phyloP scores from a whole-genome alignment of 257 asterid genomes.

The Solanum okadae region DNA sequence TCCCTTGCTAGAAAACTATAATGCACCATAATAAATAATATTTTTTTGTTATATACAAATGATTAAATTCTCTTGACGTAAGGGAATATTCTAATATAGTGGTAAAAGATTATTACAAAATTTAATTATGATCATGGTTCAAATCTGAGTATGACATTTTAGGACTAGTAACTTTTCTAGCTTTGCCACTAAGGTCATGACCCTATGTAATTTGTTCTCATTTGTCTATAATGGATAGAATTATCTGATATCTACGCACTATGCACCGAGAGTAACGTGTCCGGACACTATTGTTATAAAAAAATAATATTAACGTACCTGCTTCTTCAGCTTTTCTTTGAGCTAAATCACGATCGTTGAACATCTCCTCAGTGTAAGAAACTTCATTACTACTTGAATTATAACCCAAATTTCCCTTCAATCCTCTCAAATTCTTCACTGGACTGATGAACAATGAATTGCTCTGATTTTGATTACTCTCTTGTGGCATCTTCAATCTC shows the following conservation, averaged over 20 bases:
- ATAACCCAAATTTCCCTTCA: constrained; percentile 35
- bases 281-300: background rate
- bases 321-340: constrained; percentile 88
- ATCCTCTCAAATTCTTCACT: constrained; percentile 58
- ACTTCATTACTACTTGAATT: constrained; percentile 18
- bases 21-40: background rate
- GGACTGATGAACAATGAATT: constrained; percentile 22
- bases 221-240: accelerated
- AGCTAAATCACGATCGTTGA: constrained; percentile 68
- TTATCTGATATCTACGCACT: accelerated
- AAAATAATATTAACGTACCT: constrained; percentile 21
- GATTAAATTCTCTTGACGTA: background rate
- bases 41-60: background rate
- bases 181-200: background rate
- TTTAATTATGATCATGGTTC: background rate
- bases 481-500: constrained; percentile 56
- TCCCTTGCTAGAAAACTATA: background rate
- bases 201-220: background rate
- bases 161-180: background rate
- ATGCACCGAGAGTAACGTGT: background rate
- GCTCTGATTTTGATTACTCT: constrained; percentile 10
- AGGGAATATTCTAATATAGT: background rate
- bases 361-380: constrained; percentile 41
- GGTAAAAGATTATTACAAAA: background rate
- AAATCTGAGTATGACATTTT: background rate